These are phyloP conservation scores for Daldinia sp. DNA, from an alignment of 2,329 filamentous ascomycete genomes.

Conservation along the genomic window DNA sequence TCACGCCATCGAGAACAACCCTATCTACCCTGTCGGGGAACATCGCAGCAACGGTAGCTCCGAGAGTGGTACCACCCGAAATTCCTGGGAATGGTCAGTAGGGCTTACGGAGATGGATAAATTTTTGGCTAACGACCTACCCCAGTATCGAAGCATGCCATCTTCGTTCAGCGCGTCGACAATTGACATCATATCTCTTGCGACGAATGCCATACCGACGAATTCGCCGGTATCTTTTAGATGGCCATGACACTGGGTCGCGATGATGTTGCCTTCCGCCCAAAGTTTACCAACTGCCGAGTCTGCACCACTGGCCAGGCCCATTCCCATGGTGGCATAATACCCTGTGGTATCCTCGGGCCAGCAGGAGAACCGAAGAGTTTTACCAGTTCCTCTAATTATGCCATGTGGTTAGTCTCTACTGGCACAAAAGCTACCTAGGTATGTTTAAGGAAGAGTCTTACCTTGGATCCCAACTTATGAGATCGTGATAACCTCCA, in stretches of 20 bases:
- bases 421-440: background rate
- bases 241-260: conserved; percentile 45
- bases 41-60: conserved; percentile 56
- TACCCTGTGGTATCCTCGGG: conserved; percentile 21
- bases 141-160: conserved; percentile 55
- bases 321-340: conserved; percentile 13
- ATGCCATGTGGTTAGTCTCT: conserved; percentile 6
- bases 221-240: conserved; percentile 43
- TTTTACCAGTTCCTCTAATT: conserved; percentile 33
- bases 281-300: conserved; percentile 35
- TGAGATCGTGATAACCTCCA: conserved; percentile 48
- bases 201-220: conserved; percentile 53
- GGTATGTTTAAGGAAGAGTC: background rate
- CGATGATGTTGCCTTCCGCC: conserved; percentile 40
- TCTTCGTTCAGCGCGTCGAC: conserved; percentile 56
- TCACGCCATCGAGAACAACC: conserved; percentile 55
- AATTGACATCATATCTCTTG: conserved; percentile 55
- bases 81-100: conserved; percentile 47
- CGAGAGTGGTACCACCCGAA: conserved; percentile 57
- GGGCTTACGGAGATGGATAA: background rate
- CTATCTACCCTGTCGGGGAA: conserved; percentile 58
- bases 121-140: conserved; percentile 38
- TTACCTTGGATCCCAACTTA: conserved; percentile 49
- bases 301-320: conserved; percentile 39
- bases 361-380: conserved; percentile 25